Evolutionary conservation across 2,329 filamentous ascomycete species (phyloP).

Genomic region (Fusarium temperatum): DNA sequence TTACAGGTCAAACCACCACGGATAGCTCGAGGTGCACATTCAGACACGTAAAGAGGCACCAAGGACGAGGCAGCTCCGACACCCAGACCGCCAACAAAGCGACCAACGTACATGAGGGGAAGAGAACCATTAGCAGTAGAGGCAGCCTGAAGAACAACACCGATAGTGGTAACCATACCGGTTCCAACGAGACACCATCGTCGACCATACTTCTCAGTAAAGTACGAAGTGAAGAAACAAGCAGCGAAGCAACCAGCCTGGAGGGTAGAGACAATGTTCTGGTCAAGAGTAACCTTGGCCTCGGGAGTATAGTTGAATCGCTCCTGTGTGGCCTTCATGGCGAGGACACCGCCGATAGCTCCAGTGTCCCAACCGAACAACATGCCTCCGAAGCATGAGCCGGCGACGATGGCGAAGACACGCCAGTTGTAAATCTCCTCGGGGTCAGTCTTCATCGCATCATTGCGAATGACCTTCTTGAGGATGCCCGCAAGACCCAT

Average conservation of each 20-base stretch:
- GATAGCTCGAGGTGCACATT: slow-evolving; percentile 61
- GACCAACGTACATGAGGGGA: slow-evolving; percentile 71
- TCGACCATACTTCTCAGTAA: slow-evolving; percentile 65
- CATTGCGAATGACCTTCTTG: slow-evolving; percentile 69
- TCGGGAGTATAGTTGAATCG: slow-evolving; percentile 47
- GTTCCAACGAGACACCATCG: slow-evolving; percentile 63
- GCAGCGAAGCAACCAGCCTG: slow-evolving; percentile 75
- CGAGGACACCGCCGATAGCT: slow-evolving; percentile 73
- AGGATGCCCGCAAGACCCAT: slow-evolving; percentile 59
- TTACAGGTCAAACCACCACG: slow-evolving; percentile 58
- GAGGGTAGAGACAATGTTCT: slow-evolving; percentile 75
- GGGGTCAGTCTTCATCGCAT: slow-evolving; percentile 75
- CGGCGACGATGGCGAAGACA: slow-evolving; percentile 70
- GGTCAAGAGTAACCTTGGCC: slow-evolving; percentile 62
- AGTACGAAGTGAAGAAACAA: slow-evolving; percentile 64
- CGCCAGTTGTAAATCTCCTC: slow-evolving; percentile 76
- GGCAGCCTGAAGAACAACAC: slow-evolving; percentile 70
- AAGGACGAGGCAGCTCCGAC: slow-evolving; percentile 60
- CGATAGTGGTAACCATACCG: slow-evolving; percentile 66
- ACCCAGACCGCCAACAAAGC: slow-evolving; percentile 61
- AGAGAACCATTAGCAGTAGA: slow-evolving; percentile 64
- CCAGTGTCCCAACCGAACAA: slow-evolving; percentile 65
- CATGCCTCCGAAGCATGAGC: slow-evolving; percentile 73
- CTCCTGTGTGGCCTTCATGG: slow-evolving; percentile 65
- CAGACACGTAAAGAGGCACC: slow-evolving; percentile 57